Conservation (phyloP, 139 green algal species). For the Chlamydomonas sp. region DNA sequence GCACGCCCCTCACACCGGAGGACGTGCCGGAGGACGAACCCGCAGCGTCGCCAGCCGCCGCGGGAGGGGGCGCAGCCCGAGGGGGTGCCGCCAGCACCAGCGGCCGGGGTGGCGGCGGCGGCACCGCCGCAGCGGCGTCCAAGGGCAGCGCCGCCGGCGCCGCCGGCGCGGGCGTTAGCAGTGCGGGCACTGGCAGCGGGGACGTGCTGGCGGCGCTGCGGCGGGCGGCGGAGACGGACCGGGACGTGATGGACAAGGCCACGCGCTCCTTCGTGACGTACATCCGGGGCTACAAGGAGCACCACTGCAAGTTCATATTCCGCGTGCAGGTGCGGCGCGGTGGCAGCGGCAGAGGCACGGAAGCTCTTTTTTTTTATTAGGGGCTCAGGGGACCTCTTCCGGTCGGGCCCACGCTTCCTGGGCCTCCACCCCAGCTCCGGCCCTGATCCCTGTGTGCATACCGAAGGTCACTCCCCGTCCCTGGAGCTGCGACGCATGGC, state of each 20-base stretch:
- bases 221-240: conserved; percentile 67
- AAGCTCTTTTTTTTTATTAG: background rate
- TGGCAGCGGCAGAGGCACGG: background rate
- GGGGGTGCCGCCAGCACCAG: background rate
- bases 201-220: conserved; percentile 47
- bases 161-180: background rate
- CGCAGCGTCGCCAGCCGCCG: background rate
- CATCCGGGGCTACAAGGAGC: conserved; percentile 97
- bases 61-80: too few relatives aligned
- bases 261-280: conserved; percentile 93
- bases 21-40: background rate
- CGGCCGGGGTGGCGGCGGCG: background rate
- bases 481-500: too few relatives aligned
- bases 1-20: background rate
- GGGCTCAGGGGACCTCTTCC: too few relatives aligned
- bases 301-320: conserved; percentile 96
- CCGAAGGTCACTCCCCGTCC: too few relatives aligned
- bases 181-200: background rate
- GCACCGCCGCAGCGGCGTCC: background rate
- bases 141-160: background rate
- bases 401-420: too few relatives aligned
- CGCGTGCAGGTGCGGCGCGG: conserved; percentile 61
- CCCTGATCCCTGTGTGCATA: too few relatives aligned
- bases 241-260: conserved; percentile 94
- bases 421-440: too few relatives aligned